Base-by-base conservation (phyloP, 495 filamentous ascomycete species). In the Lophiostoma macrostomum region DNA sequence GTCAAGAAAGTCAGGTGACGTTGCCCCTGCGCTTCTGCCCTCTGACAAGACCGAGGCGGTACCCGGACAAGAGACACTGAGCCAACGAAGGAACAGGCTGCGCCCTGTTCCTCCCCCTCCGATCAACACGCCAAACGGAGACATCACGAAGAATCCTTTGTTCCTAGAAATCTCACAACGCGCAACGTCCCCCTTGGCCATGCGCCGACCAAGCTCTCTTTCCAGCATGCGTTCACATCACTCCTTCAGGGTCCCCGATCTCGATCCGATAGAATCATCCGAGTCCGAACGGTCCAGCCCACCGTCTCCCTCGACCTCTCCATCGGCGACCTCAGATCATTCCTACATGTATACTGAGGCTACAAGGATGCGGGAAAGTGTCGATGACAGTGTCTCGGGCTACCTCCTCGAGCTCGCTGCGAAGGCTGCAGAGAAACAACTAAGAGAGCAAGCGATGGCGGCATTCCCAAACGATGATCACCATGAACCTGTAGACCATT, bases 391-490 rank as follows among this genome's bases (percentile, higher is more conserved):
- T 52, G 82, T 86, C 50, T 82, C 83, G 36, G 83, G 82, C 11
- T 90, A 89, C 58, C 68, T 95, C 32, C 76, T 91, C 14, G 80
- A 84, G 18, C 71, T 95, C 43, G 87, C 88, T 18, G 85, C 86
- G 31, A 79, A 77, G 43, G 84, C 87, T 51, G 87, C 87, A 12
- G 82, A 91, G 65, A 81, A 81, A 65, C 83, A 91, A 64, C 60
- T 87, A 31, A 74, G 76, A 36, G 84, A 88, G 14, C 83, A 86
- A 68, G 78, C 82, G 3, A 68, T 85, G 56, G 84, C 83, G 19
- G 85, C 83, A 6, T 88, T 84, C 54, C 82, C 83, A 3, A 87
- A 87, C 58, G 73, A 80, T 43, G 77, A 82, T 55, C 69, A 73
- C 20, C 78, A 86, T 57, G 79, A 86, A 52, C 74, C 73, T 4